Conservation (phyloP, 2,329 filamentous ascomycete species). For the Fusarium incarnatum region DNA sequence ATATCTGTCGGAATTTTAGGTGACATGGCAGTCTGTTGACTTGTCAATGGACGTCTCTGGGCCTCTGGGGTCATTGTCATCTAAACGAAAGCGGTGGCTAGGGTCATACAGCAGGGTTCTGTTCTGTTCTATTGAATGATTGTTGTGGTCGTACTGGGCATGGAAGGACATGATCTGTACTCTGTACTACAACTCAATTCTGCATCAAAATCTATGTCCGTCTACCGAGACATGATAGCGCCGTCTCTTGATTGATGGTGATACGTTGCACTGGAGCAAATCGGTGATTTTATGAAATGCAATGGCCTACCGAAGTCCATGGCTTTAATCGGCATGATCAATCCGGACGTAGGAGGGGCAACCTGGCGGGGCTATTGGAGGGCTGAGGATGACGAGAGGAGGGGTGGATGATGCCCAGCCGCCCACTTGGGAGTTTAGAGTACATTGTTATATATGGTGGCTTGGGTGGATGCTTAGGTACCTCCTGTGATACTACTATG, state of each 20-base stretch:
- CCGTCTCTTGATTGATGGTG: conserved; percentile 6
- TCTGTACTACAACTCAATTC: conserved; percentile 16
- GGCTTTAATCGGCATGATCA: conserved; percentile 25
- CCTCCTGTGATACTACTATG: conserved; percentile 32
- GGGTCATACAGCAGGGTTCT: neutral
- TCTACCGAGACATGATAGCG: conserved; percentile 24
- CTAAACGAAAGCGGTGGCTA: conserved; percentile 8
- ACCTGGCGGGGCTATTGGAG: conserved; percentile 42
- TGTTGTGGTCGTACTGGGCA: neutral
- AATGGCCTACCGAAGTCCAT: conserved; percentile 4
- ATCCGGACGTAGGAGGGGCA: conserved; percentile 46
- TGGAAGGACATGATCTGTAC: neutral
- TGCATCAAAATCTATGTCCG: conserved; percentile 21
- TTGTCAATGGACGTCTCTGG: neutral
- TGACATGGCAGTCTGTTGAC: neutral
- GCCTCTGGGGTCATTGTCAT: conserved; percentile 1
- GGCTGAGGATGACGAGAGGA: conserved; percentile 23
- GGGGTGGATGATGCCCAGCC: conserved; percentile 32
- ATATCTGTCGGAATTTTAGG: neutral
- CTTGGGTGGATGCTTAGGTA: conserved; percentile 14
- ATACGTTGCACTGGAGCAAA: conserved; percentile 28
- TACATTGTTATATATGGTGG: conserved; percentile 12
- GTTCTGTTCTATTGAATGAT: neutral
- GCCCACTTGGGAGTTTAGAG: conserved; percentile 1
- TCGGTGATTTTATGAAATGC: conserved; percentile 33